Conservation (phyloP, 805 yeast species). For the Ogataea pilisensis region DNA sequence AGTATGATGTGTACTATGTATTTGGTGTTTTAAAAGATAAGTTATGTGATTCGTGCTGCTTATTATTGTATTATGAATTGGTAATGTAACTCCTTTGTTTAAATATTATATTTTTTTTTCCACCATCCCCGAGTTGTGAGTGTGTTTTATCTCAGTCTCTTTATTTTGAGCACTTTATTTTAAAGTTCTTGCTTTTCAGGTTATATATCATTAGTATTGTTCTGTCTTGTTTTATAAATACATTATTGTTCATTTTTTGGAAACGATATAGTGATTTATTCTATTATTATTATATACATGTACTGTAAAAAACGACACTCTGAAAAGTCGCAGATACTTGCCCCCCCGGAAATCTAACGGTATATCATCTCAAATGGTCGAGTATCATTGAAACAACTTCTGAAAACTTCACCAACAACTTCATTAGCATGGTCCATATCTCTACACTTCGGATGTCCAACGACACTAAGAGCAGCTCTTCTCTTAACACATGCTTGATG, state of each 20-base stretch:
- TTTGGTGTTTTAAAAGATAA: constrained; percentile 52
- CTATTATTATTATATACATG: constrained; percentile 3
- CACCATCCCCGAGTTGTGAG: too few species aligned
- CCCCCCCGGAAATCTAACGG: constrained; percentile 36
- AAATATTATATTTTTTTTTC: too few species aligned
- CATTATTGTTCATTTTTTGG: too few species aligned
- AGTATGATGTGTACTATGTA: constrained; percentile 82
- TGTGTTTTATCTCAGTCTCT: too few species aligned
- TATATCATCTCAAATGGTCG: constrained; percentile 94
- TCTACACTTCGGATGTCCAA: constrained; percentile 81
- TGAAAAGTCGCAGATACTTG: too few species aligned
- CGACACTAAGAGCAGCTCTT: constrained; percentile 80
- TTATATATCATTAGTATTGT: too few species aligned
- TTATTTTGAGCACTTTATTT: too few species aligned
- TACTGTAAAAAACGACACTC: background rate
- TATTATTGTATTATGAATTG: too few species aligned
- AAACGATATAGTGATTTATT: background rate
- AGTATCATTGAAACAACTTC: constrained; percentile 89
- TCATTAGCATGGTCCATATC: constrained; percentile 68
- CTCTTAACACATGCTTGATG: constrained; percentile 90
- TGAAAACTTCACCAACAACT: constrained; percentile 85
- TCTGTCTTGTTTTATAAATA: too few species aligned
- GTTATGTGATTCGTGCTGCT: too few species aligned
- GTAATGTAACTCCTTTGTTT: too few species aligned
- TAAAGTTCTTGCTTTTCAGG: too few species aligned